phyloP scores from a whole-genome alignment of 495 filamentous ascomycete species.

The Annulohypoxylon maeteangense region DNA sequence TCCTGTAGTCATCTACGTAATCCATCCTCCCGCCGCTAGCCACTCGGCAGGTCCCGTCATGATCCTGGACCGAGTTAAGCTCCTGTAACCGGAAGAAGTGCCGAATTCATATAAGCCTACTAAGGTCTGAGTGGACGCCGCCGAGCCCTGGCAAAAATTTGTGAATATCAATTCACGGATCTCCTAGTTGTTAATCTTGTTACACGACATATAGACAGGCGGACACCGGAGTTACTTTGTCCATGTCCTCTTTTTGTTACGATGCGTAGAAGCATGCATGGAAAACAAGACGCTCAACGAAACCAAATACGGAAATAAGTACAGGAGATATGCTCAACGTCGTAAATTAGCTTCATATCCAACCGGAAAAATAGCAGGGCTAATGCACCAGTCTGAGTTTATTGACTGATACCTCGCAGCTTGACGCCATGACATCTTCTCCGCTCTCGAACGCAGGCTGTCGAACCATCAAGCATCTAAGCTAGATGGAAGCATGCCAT shows the following conservation, averaged over 20 bases:
- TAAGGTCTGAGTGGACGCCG: slow-evolving; percentile 3
- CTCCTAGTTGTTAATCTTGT: slow-evolving; percentile 7
- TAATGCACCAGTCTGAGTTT: not conserved
- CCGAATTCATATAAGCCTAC: slow-evolving; percentile 13
- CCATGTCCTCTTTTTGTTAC: not conserved
- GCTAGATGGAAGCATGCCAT: not conserved
- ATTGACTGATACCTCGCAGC: not conserved
- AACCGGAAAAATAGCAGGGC: not conserved
- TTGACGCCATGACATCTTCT: slow-evolving; percentile 8
- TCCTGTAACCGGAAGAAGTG: not conserved
- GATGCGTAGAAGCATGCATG: slow-evolving; percentile 7
- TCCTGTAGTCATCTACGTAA: not conserved
- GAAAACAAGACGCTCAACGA: not conserved
- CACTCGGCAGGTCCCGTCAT: not conserved
- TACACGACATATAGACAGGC: slow-evolving; percentile 27
- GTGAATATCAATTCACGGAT: not conserved
- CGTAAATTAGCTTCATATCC: not conserved
- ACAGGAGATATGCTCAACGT: not conserved
- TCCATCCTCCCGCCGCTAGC: not conserved
- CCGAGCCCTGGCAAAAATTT: slow-evolving; percentile 18
- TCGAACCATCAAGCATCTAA: slow-evolving; percentile 7
- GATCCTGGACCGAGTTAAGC: not conserved
- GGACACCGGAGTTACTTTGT: slow-evolving; percentile 23
- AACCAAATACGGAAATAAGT: slow-evolving; percentile 3
- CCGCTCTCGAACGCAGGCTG: not conserved